phyloP scores from a whole-genome alignment of 192 early-diverging fungal species.

The Oehlia diaphana region DNA sequence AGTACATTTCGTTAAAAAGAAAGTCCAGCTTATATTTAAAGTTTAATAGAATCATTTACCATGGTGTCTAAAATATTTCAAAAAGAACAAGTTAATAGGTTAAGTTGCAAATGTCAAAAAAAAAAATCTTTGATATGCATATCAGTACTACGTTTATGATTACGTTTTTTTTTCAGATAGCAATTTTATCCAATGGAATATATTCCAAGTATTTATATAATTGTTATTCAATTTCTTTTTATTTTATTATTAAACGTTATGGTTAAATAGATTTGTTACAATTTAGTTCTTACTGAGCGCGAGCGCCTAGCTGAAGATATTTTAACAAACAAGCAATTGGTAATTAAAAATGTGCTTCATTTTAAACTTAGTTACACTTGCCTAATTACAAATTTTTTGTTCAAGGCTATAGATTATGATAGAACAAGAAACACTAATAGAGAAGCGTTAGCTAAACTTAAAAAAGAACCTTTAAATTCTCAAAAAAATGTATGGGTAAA shows the following conservation, averaged over 20 bases:
- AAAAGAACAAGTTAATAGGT: no score
- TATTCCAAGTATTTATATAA: not conserved
- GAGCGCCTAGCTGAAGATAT: constrained; percentile 57
- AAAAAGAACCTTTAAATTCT: constrained; percentile 34
- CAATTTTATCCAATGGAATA: not conserved
- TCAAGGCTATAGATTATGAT: constrained; percentile 59
- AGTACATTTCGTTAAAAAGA: not conserved
- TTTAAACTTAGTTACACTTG: not conserved
- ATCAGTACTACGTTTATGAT: not conserved
- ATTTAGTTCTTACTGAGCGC: constrained; percentile 43
- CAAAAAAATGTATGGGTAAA: constrained; percentile 60
- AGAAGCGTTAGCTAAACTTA: constrained; percentile 51
- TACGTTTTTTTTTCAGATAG: not conserved
- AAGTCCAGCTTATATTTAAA: no score
- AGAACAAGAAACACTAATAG: constrained; percentile 55
- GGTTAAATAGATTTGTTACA: not conserved
- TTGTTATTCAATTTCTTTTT: not conserved
- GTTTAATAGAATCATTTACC: not conserved
- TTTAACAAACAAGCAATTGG: constrained; percentile 57
- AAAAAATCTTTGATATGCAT: not conserved
- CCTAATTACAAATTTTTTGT: not conserved
- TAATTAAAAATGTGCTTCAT: constrained; percentile 24
- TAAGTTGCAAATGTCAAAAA: not conserved
- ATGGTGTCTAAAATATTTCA: not conserved
- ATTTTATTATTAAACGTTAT: not conserved